Evolutionary conservation across 2,329 filamentous ascomycete species (phyloP), one percentile per base, ranked within the genome.

Genomic region (Microdochium paspali): DNA sequence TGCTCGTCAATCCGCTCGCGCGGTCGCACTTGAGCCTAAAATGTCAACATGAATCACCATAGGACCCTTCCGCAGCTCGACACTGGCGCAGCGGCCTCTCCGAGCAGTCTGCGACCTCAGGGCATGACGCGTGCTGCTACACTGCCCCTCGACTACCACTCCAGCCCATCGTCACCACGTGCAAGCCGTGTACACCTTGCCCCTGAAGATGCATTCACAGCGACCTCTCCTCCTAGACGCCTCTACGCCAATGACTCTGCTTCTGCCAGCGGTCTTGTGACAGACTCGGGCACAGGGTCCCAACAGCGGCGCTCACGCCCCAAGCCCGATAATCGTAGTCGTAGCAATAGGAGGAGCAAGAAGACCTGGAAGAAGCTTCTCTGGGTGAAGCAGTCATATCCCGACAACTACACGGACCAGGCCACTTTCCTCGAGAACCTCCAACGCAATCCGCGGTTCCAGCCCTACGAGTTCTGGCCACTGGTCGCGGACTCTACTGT

Each of bases 321-420:
- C 45, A 67, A 72, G 73, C 54, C 72, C 43, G 69, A 77, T 48
- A 76, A 76, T 39, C 74, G 81, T 18, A 85, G 80, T 54, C 71
- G 80, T 44, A 87, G 83, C 55, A 21, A 20, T 12, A 76, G 85
- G 44, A 74, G 81, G 57, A 75, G 84, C 54, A 87, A 84, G 60
- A 79, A 81, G 45, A 80, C 80, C 10, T 97, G 91, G 87, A 95
- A 94, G 75, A 97, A 97, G 71, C 69, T 98, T 54, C 77, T 98
- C 47, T 98, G 93, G 93, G 90, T 98, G 61, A 95, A 95, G 68
- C 93, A 97, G 64, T 87, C 87, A 28, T 95, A 94, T 62, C 90
- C 93, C n/a, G 93, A 98, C 66, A 98, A 98, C 66, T 97, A 97
- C 64, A 97, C 93, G 35, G 93, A 98, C 63, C 90, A 93, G 62